Evolutionary conservation across 495 filamentous ascomycete genomes (phyloP), one percentile per base, ranked within the genome.

Genomic region (Haplographium delicatum): DNA sequence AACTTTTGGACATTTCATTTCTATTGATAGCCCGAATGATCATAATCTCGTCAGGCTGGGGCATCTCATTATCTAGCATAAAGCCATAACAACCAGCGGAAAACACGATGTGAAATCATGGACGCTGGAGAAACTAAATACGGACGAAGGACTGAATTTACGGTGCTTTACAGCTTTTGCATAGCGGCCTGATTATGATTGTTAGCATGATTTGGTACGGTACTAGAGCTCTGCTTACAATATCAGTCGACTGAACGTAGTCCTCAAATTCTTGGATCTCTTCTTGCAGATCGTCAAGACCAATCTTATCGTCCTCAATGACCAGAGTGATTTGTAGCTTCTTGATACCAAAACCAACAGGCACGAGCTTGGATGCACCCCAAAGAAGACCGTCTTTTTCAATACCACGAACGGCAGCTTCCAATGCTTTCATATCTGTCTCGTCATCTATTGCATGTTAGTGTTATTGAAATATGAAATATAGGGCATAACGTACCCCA

Each of bases 281-380:
- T 56, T 80, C 77, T 78, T 96, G 84, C 62, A 98, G 82, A 42
- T 96, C 91, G 49, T 88, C 82, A 52, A 85, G 68, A 47, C 88
- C 90, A 64, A 98, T 68, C 78, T 97, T 97, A 47, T 97, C 93
- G 65, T 98, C 93, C 77, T 97, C 93, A 56, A 97, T 77, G 58
- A 97, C 90, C 54, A 96, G 68, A 81, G 86, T 97, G 80, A 98
- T 94, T 80, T 97, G 94, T 54, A 98, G 82, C 82, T 97, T 97
- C 84, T 93, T 96, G 78, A 98, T 95, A 73, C 94, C 94, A 80
- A 90, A 98, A 64, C 89, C 80, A 54, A 97, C 85, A 47, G 90
- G 67, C 33, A 95, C 85, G 52, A 95, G 73, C 76, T 91, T 90
- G 65, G 86, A 91, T 57, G 78, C 82, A 81, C 93, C 93, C 93